Conservation (phyloP, 1,284 basidiomycete genomes). For the Fomitiporia mediterranea region DNA sequence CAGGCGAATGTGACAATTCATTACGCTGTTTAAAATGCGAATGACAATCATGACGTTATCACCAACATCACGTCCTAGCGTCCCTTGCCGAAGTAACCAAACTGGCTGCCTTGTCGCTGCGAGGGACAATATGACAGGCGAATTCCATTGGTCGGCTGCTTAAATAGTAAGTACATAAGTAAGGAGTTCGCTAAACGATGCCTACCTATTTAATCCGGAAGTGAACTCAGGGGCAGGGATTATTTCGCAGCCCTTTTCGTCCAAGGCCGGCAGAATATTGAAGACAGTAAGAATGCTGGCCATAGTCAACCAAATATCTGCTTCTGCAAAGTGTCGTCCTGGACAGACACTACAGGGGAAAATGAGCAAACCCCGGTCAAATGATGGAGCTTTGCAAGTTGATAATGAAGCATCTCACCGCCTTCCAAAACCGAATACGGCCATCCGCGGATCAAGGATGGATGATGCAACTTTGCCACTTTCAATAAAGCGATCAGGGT, state of each 20-base stretch:
- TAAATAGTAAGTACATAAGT: too few relatives aligned
- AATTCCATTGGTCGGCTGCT: conserved; percentile 26
- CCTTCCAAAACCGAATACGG: conserved; percentile 6
- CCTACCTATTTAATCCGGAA: not conserved
- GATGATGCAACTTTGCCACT: not conserved
- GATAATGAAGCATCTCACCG: too few relatives aligned
- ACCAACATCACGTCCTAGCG: too few relatives aligned
- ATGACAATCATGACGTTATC: too few relatives aligned
- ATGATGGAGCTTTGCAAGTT: too few relatives aligned
- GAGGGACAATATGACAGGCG: conserved; percentile 24
- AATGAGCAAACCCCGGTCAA: too few relatives aligned
- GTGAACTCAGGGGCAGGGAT: conserved; percentile 15
- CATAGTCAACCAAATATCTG: conserved; percentile 17
- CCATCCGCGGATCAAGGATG: not conserved
- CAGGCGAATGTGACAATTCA: too few relatives aligned
- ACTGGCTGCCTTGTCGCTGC: conserved; percentile 13
- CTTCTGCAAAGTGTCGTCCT: conserved; percentile 25
- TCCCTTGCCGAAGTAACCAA: too few relatives aligned
- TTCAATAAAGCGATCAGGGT: conserved; percentile 4
- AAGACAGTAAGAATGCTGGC: conserved; percentile 15
- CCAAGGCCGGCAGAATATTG: conserved; percentile 11
- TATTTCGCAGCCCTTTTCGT: conserved; percentile 18
- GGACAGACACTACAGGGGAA: conserved; percentile 23
- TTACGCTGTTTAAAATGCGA: too few relatives aligned
- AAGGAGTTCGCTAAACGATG: too few relatives aligned